These are phyloP conservation scores for Paramecium caudatum DNA, from an alignment of 73 alveolate species.

Conservation along the genomic window DNA sequence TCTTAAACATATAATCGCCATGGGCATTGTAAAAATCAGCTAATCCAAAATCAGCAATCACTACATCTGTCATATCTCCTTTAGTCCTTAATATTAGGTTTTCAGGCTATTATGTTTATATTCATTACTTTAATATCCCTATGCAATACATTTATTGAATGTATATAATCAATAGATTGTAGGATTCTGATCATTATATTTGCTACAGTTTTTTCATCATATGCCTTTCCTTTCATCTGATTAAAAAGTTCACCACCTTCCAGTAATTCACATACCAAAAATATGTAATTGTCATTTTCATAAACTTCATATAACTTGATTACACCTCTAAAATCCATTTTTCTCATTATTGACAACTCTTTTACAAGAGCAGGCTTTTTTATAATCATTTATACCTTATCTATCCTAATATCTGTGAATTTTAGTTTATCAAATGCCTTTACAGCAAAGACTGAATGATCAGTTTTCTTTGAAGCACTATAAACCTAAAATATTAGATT, in stretches of 20 bases:
- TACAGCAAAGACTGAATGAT: constrained; percentile 65
- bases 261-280: constrained; percentile 68
- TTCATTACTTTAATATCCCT: constrained; percentile 66
- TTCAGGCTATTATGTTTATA: constrained; percentile 53
- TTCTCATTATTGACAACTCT: constrained; percentile 74
- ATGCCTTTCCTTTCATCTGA: constrained; percentile 60
- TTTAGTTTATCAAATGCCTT: constrained; percentile 76
- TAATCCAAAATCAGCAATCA: constrained; percentile 76
- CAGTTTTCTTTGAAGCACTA: constrained; percentile 62
- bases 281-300: constrained; percentile 73
- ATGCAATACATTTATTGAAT: constrained; percentile 61
- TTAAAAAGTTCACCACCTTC: constrained; percentile 78
- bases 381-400: constrained; percentile 55
- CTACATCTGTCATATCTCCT: constrained; percentile 66
- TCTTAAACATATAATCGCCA: constrained; percentile 75
- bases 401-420: constrained; percentile 67
- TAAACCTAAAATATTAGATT: background rate
- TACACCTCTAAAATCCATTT: constrained; percentile 75
- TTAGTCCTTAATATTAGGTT: constrained; percentile 65
- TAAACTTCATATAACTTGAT: constrained; percentile 75
- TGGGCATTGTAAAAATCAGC: constrained; percentile 68
- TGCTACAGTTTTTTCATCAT: constrained; percentile 75
- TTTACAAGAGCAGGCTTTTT: constrained; percentile 71
- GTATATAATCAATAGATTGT: constrained; percentile 70
- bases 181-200: constrained; percentile 56